phyloP scores from a whole-genome alignment of 2,329 filamentous ascomycete genomes.

The Cladosporium sp. region DNA sequence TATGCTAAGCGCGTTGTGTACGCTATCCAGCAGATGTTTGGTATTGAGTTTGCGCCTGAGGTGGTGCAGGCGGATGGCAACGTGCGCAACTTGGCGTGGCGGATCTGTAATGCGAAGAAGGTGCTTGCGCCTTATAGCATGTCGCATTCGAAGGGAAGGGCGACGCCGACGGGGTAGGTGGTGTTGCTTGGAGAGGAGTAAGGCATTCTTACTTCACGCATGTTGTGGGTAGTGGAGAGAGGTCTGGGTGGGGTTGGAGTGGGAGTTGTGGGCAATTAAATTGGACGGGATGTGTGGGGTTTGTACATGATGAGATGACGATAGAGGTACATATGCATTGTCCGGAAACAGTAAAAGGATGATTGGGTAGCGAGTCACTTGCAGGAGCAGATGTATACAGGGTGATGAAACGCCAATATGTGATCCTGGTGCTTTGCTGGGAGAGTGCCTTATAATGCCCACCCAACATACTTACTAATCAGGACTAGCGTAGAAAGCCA shows the following conservation, averaged over 20 bases:
- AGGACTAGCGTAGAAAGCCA: background rate
- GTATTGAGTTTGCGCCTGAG: slow-evolving; percentile 88
- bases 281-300: background rate
- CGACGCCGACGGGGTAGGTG: slow-evolving; percentile 27
- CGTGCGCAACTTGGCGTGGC: slow-evolving; percentile 86
- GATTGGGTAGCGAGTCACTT: background rate
- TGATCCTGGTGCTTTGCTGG: background rate
- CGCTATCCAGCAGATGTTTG: slow-evolving; percentile 93
- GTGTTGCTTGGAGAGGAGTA: background rate
- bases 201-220: background rate
- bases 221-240: background rate
- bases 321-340: background rate
- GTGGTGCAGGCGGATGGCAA: slow-evolving; percentile 92
- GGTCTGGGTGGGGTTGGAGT: background rate
- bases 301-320: slow-evolving; percentile 1
- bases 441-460: background rate
- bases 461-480: background rate
- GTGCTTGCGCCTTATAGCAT: slow-evolving; percentile 65
- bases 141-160: slow-evolving; percentile 43
- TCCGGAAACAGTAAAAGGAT: background rate
- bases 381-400: background rate
- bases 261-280: background rate
- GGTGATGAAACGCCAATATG: background rate
- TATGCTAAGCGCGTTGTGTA: slow-evolving; percentile 90
- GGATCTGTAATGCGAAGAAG: slow-evolving; percentile 93